Conservation (phyloP, 257 asterid genomes). For the Fraxinus quadrangulata region DNA sequence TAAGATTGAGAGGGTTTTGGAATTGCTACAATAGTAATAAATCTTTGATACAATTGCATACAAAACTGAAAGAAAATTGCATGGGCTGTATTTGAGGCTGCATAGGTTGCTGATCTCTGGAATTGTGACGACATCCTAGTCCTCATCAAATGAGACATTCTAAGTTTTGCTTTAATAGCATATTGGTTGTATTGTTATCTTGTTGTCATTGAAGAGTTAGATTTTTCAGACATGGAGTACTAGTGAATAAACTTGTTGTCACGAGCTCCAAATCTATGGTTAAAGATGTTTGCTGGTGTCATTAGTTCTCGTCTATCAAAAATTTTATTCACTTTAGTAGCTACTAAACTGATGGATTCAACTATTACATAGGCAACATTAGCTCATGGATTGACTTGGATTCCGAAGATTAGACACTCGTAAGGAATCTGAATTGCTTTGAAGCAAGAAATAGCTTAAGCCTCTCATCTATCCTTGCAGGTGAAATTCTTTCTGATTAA, state of each 20-base stretch:
- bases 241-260: no score
- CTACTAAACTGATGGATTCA: conserved; percentile 18
- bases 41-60: no score
- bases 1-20: neutral
- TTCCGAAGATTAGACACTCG: conserved; percentile 80
- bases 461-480: conserved; percentile 96
- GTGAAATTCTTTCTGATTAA: conserved; percentile 32
- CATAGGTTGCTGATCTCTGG: neutral
- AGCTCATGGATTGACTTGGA: conserved; percentile 98
- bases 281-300: no score
- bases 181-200: no score
- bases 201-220: no score
- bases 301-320: no score
- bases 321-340: neutral
- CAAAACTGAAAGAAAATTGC: neutral
- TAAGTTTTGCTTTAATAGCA: neutral
- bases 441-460: conserved; percentile 97
- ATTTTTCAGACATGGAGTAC: no score
- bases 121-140: neutral
- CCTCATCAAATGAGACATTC: no score
- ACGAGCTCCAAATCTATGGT: no score
- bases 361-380: conserved; percentile 65
- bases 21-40: neutral
- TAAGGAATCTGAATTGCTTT: conserved; percentile 81
- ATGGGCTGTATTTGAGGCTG: neutral